Base-by-base conservation (phyloP, 495 filamentous ascomycete species). In the Hyphodiscus hymeniophilus region DNA sequence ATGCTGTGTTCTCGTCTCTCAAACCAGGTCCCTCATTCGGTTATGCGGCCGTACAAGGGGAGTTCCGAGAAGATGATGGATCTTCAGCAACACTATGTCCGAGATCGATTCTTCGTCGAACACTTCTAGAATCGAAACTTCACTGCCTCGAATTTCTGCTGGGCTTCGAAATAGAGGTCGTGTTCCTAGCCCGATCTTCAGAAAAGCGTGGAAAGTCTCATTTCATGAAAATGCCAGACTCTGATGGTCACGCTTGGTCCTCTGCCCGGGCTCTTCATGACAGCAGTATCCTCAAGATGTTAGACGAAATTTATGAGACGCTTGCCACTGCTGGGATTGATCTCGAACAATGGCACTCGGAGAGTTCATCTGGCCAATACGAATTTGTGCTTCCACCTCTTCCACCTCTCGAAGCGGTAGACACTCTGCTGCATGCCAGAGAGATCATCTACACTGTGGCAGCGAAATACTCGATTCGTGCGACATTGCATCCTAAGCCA, bases 121-220 rank as follows among this genome's bases (percentile, higher is more conserved):
- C 80, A 12, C 57, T 84, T 11, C 62, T 71, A n/a, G 61, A 66
- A 10, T 65, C 72, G 12, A 58, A 65, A 7, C 65, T 76, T 28
- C 57, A 74, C 21, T 62, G 65, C 18, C 54, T 75, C 2, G 60
- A 57, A 3, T 75, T 89, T 31, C 66, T 83, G 1, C 59, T 86
- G 22, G 89, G 89, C 3, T 91, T 90, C 55, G 89, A 94, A 62
- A 79, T 90, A 28, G 89, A 94, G 62, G 79, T 95, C 16, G 70
- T 87, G 5, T 81, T 94, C 48, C 60, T 92, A 28, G 48, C 54
- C 8, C 63, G 60, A n/a, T 30, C 48, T 56, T 32, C 47, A 60
- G 13, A 61, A 61, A 38, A 50, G 39, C 4, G 59, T 48, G 23
- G 57, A 64, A 42, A 44, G 47, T 39, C 40, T 62, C 5, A 68